Conservation (phyloP, 106 monocot genomes). For the Hemerocallis citrina region DNA sequence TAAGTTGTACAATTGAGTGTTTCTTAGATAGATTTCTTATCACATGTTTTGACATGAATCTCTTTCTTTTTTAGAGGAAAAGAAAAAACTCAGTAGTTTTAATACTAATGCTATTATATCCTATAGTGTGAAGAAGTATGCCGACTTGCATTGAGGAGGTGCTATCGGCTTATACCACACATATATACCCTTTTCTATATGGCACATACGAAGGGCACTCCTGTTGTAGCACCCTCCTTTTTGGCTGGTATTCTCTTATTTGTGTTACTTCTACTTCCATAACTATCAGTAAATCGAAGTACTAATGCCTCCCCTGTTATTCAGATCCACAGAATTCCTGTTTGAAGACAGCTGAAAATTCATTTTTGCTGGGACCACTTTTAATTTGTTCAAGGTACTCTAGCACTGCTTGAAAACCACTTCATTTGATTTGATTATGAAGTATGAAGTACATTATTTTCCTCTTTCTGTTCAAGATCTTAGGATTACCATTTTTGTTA, state of each 20-base stretch:
- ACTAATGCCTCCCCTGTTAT: conserved; percentile 7
- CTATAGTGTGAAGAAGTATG: conserved; percentile 96
- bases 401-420: too few relatives aligned
- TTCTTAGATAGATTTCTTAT: too few relatives aligned
- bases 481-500: background rate
- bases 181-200: conserved; percentile 87
- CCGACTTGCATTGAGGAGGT: conserved; percentile 69
- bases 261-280: background rate
- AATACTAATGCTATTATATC: conserved; percentile 8
- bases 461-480: background rate
- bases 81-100: background rate
- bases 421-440: background rate
- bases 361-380: conserved; percentile 78
- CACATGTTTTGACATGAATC: background rate
- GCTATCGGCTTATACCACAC: conserved; percentile 73
- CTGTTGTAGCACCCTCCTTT: conserved; percentile 13
- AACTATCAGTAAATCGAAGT: background rate
- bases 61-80: too few relatives aligned
- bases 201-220: conserved; percentile 67
- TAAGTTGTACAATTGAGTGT: too few relatives aligned
- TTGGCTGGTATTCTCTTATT: conserved; percentile 4
- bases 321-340: conserved; percentile 65
- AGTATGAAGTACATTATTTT: too few relatives aligned
- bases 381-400: conserved; percentile 77
- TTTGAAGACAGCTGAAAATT: conserved; percentile 69